phyloP scores from a whole-genome alignment of 1,284 basidiomycete genomes.

The Trichosporon faecale region DNA sequence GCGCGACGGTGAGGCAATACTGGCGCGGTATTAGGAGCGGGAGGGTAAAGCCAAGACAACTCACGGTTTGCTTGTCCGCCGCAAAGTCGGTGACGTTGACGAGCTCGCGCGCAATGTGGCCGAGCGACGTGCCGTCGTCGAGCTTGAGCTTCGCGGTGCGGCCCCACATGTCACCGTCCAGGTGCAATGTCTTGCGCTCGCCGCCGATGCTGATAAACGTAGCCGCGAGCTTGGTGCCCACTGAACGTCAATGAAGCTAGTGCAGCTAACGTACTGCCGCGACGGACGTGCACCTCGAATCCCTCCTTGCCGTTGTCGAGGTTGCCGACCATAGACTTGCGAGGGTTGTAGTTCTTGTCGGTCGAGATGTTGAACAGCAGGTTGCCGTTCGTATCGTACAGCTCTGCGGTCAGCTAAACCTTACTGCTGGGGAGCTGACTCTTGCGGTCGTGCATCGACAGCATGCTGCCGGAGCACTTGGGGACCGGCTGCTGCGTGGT shows the following conservation, averaged over 20 bases:
- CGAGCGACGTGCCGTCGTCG: constrained; percentile 13
- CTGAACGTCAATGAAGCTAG: constrained; percentile 7
- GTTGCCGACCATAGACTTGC: constrained; percentile 18
- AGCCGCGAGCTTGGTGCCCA: constrained; percentile 13
- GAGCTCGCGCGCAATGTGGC: constrained; percentile 16
- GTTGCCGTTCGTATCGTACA: constrained; percentile 15
- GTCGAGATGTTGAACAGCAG: constrained; percentile 19
- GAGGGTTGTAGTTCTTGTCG: constrained; percentile 14
- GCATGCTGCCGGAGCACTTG: constrained; percentile 12
- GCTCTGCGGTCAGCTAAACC: constrained; percentile 8
- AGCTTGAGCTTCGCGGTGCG: constrained; percentile 14
- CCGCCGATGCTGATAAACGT: constrained; percentile 7
- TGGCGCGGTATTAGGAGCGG: neutral
- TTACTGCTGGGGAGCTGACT: neutral
- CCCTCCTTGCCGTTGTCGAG: neutral
- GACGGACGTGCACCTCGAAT: neutral
- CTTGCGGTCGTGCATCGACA: constrained; percentile 21
- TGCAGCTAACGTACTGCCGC: neutral
- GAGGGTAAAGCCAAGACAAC: neutral
- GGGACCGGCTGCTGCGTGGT: neutral
- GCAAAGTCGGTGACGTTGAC: constrained; percentile 6
- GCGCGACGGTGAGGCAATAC: constrained; percentile 20
- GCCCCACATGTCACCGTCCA: constrained; percentile 20
- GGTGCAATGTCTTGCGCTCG: neutral
- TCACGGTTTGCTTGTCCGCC: constrained; percentile 21